Evolutionary conservation across 1,139 yeast genomes (phyloP).

Genomic region (Arxiozyma slooffiae): DNA sequence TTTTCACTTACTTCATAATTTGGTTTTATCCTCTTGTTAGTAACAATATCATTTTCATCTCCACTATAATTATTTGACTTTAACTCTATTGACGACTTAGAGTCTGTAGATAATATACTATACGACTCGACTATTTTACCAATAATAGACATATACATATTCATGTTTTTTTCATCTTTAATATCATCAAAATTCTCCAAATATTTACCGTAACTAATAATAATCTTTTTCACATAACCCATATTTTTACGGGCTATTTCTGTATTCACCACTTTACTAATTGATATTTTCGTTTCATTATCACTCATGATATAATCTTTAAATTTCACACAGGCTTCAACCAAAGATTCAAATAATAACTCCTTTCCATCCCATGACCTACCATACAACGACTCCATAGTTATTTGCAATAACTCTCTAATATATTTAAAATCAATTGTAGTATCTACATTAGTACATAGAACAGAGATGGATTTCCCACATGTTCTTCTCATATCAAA

Average conservation of each 20-base stretch:
- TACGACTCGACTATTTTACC: conserved; percentile 15
- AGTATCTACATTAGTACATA: conserved; percentile 39
- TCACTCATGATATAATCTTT: conserved; percentile 28
- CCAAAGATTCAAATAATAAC: conserved; percentile 57
- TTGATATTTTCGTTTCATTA: conserved; percentile 28
- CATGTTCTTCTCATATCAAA: conserved; percentile 62
- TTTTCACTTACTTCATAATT: conserved; percentile 26
- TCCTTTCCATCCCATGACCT: conserved; percentile 89
- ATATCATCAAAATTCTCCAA: conserved; percentile 16
- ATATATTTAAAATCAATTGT: conserved; percentile 28
- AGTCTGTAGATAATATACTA: conserved; percentile 9
- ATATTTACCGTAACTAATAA: conserved; percentile 44
- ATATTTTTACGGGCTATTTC: conserved; percentile 66
- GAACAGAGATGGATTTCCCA: conserved; percentile 59
- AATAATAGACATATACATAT: conserved; percentile 12
- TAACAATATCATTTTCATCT: conserved; percentile 6
- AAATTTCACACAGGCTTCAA: conserved; percentile 45
- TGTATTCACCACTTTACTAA: conserved; percentile 39
- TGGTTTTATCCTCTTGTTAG: conserved; percentile 17
- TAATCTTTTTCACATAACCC: conserved; percentile 48
- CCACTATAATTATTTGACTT: conserved; percentile 8
- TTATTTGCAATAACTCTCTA: conserved; percentile 40
- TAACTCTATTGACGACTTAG: conserved; percentile 15
- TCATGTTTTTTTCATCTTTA: not conserved
- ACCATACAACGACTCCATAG: conserved; percentile 61